Conservation (phyloP, 2,329 filamentous ascomycete genomes). For the Neonectria punicea region DNA sequence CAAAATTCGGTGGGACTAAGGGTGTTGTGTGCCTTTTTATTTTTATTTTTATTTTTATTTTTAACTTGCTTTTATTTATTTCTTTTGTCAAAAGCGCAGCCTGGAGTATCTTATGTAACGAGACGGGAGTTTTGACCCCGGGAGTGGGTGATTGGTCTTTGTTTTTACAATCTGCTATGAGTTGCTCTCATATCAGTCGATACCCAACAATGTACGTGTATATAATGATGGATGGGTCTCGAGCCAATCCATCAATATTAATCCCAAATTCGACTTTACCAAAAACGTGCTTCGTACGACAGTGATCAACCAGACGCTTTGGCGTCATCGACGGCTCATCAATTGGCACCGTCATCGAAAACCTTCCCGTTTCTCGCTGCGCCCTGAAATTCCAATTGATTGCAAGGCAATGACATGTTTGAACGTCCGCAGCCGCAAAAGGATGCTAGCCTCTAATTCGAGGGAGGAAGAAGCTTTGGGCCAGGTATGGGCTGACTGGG, state of each 20-base stretch:
- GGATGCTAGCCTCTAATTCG: not conserved
- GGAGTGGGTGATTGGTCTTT: not conserved
- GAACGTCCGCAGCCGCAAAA: not conserved
- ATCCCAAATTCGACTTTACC: not conserved
- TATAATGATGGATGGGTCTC: not conserved
- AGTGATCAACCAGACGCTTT: not conserved
- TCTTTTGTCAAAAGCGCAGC: conserved; percentile 22
- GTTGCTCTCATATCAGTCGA: conserved; percentile 5
- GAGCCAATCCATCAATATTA: not conserved
- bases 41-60: not conserved
- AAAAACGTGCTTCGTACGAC: too few species aligned
- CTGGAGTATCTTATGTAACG: conserved; percentile 13
- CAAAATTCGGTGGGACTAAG: conserved; percentile 8
- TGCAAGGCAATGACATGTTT: not conserved
- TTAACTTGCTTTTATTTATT: conserved; percentile 11
- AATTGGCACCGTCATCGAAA: conserved; percentile 18
- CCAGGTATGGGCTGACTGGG: not conserved
- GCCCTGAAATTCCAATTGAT: not conserved
- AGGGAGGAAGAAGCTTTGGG: not conserved
- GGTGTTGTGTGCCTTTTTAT: conserved; percentile 1
- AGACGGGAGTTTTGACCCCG: conserved; percentile 2
- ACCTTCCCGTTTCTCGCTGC: not conserved
- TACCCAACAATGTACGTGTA: conserved; percentile 18
- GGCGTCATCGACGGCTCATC: not conserved
- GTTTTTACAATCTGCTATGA: not conserved